Evolutionary conservation across 441 rosid genomes (phyloP), one percentile per base, ranked within the genome.

Genomic region (Euphorbia corollata): DNA sequence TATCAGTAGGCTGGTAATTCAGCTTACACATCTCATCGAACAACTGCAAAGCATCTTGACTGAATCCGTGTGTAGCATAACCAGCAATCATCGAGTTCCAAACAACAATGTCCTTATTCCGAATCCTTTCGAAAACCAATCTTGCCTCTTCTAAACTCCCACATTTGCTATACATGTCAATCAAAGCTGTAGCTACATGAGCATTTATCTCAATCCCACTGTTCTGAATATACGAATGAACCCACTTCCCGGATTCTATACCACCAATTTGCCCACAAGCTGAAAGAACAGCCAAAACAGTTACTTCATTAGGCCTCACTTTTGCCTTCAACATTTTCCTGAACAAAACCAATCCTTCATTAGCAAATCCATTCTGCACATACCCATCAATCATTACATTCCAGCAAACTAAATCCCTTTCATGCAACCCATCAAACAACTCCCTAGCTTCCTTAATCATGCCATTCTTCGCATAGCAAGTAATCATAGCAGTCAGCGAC

Each of bases 361-460:
- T 75, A 0, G 83, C 79, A 61, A 76, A 34, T 11, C 87, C 86
- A 18, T 81, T 82, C 73, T 84, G 86, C 64, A 70, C 70, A 30
- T 88, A 90, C 74, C 89, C 92, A 79, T 86, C 83, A 70, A 90
- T 83, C 88, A 90, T 88, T 73, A 82, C 95, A 41, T 86, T 90
- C 95, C 95, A 88, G 63, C 88, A 80, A 45, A 90, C 83, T 55
- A 77, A 80, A 75, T 86, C 89, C 76, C 73, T 88, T 41, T 82
- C 87, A 56, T 54, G 59, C 75, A 82, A 60, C 32, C 61, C 78
- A 18, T 86, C 84, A 51, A 88, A 90, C 77, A 90, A 63, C 30
- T 1, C 78, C 66, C 85, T 83, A 4, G 94, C 97, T 34, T 75
- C 83, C 19, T 75, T 71, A 38, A 90, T 19, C 69, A 82, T 78